phyloP scores from a whole-genome alignment of 2,329 filamentous ascomycete genomes.

The Colletotrichum gloeosporioides region DNA sequence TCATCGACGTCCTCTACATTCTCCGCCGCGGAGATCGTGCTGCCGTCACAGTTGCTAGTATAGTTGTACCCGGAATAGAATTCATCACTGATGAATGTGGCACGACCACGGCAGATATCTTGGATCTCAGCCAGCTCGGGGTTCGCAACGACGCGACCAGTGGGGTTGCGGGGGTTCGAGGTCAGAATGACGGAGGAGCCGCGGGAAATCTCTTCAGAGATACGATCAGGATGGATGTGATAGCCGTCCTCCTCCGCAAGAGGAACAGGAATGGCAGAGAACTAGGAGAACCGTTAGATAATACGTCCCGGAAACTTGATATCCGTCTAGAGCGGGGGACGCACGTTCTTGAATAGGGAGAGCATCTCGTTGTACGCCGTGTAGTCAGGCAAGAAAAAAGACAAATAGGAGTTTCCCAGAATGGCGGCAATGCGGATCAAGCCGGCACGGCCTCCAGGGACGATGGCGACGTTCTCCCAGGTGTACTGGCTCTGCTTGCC shows the following conservation, averaged over 20 bases:
- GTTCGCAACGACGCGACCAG: slow-evolving; percentile 84
- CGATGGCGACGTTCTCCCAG: slow-evolving; percentile 97
- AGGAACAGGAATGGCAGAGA: slow-evolving; percentile 85
- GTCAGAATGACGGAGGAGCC: slow-evolving; percentile 90
- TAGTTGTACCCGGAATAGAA: slow-evolving; percentile 99
- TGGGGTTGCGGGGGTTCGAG: slow-evolving; percentile 94
- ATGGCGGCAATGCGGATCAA: slow-evolving; percentile 95
- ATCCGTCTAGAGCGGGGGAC: slow-evolving; percentile 24
- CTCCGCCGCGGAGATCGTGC: slow-evolving; percentile 85
- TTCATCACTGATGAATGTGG: slow-evolving; percentile 93
- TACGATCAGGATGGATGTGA: slow-evolving; percentile 92
- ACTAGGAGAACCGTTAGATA: slow-evolving; percentile 50
- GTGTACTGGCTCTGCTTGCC: slow-evolving; percentile 90
- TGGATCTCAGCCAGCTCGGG: slow-evolving; percentile 90
- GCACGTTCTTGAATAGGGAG: slow-evolving; percentile 86
- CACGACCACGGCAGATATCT: slow-evolving; percentile 87
- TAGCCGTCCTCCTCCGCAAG: slow-evolving; percentile 86
- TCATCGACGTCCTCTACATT: slow-evolving; percentile 90
- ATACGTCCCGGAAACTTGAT: neutral
- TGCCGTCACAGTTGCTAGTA: slow-evolving; percentile 87
- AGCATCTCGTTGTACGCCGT: slow-evolving; percentile 99
- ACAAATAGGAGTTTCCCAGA: slow-evolving; percentile 88
- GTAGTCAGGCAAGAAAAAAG: slow-evolving; percentile 95
- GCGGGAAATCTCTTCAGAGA: slow-evolving; percentile 87
- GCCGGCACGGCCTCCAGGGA: slow-evolving; percentile 90